These are phyloP conservation scores for Entoloma clypeatum DNA, from an alignment of 1,284 basidiomycete species.

Conservation along the genomic window DNA sequence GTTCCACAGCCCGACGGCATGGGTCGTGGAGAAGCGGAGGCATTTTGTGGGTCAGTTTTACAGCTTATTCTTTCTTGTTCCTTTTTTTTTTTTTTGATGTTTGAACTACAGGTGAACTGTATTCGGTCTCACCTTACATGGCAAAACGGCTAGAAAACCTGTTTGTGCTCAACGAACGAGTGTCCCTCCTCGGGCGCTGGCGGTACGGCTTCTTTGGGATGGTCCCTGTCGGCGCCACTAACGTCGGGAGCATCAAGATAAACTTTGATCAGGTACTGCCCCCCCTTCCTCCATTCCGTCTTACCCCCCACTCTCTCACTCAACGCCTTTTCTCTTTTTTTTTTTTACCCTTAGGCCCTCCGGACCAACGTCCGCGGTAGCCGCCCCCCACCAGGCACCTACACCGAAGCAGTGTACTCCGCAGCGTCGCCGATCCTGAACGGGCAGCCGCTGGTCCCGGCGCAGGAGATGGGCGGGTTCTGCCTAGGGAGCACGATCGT, in stretches of 20 bases:
- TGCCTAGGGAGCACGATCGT: slow-evolving; percentile 95
- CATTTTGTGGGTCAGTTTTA: slow-evolving; percentile 94
- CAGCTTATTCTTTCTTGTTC: slow-evolving; percentile 22
- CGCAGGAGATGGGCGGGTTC: slow-evolving; percentile 98
- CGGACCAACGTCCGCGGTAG: slow-evolving; percentile 79
- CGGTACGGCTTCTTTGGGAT: slow-evolving; percentile 94
- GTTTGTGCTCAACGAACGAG: slow-evolving; percentile 97
- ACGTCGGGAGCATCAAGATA: slow-evolving; percentile 95
- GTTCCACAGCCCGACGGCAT: slow-evolving; percentile 93
- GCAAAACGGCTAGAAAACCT: slow-evolving; percentile 89
- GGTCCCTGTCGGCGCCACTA: slow-evolving; percentile 97
- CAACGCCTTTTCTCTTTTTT: not conserved
- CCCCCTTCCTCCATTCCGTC: not conserved
- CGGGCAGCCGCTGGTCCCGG: slow-evolving; percentile 84
- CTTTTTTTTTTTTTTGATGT: slow-evolving; percentile 1
- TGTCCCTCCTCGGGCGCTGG: slow-evolving; percentile 96
- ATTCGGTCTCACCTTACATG: slow-evolving; percentile 96
- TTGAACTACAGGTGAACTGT: slow-evolving; percentile 70
- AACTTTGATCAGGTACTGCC: slow-evolving; percentile 85
- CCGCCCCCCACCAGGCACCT: slow-evolving; percentile 83
- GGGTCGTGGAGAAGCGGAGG: slow-evolving; percentile 94
- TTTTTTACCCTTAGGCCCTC: slow-evolving; percentile 58
- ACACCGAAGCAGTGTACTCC: slow-evolving; percentile 88
- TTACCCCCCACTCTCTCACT: slow-evolving; percentile 1
- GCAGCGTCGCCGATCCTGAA: slow-evolving; percentile 77